Base-by-base conservation (phyloP, 495 filamentous ascomycete species). In the Parathielavia hyrcaniae region DNA sequence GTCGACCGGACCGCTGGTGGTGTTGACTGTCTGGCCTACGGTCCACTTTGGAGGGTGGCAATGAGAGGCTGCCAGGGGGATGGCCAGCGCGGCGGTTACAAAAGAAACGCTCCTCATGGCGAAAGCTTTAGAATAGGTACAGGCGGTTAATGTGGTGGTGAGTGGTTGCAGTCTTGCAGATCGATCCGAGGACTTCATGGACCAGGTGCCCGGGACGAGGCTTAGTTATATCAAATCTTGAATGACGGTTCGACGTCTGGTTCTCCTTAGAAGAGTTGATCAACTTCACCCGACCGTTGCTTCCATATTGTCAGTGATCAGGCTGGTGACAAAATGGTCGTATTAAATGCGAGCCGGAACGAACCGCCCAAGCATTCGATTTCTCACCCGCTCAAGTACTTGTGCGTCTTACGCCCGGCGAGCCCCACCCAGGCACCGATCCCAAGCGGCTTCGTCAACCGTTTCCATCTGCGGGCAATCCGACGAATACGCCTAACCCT, bases 1-100 rank as follows among this genome's bases (percentile, higher is more conserved):
- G 17, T 52, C 48, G 36, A 57, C 61, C 14, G 53, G 57, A 22
- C 63, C 63, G 50, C 63, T 62, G 6, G 60, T 57, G 9, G 63
- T 65, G 0, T 58, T 19, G 40, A 65, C 63, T 3, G 43, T 48
- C 17, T 61, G 60, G 34, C 60, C 60, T 0, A 58, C 49, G 1
- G 3, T 49, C 60, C 60, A 61, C 1, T 40, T 38, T 7, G 50
- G 38, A 23, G 40, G 40, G 12, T 20, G 20, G 3, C 53, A 46
- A 0, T 8, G 5, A 10, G 53, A 36, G 8, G 53, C 12, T 1
- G 19, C 43, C 32, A 39, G 17, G 6, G 53, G 43, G 6, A 19
- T 35, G 6, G 41, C 52, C 0, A 52, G 50, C 1, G 50, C 50
- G 11, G 26, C 12, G 43, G 43, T 12, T 7, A 52, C 2, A 13